Evolutionary conservation across 768 basidiomycete species (phyloP).

Genomic region (Ephemerocybe angulata): DNA sequence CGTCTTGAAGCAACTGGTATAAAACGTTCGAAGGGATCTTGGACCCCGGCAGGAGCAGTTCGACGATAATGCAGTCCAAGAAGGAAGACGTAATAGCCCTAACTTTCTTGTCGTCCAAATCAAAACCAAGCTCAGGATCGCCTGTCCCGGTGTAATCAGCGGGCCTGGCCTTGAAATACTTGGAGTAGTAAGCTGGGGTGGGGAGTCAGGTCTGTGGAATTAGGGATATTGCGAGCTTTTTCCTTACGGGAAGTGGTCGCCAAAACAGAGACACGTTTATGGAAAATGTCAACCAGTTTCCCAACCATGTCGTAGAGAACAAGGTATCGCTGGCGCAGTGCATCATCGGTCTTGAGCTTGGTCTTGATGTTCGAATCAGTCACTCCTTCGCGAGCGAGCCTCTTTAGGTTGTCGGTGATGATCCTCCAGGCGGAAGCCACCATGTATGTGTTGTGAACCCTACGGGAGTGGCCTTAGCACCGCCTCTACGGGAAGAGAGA

Average conservation of each 20-base stretch:
- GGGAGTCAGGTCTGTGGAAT: not conserved
- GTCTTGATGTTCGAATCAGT: conserved; percentile 48
- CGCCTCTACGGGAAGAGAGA: not conserved
- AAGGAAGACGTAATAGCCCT: conserved; percentile 70
- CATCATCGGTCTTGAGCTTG: conserved; percentile 49
- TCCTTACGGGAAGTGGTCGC: conserved; percentile 67
- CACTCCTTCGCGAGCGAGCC: conserved; percentile 53
- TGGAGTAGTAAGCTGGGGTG: conserved; percentile 61
- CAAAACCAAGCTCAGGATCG: conserved; percentile 59
- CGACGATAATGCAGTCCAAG: conserved; percentile 79
- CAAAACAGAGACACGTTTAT: conserved; percentile 63
- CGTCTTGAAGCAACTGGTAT: conserved; percentile 64
- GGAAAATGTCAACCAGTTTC: conserved; percentile 55
- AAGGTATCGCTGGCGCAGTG: conserved; percentile 58
- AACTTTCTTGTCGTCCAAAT: conserved; percentile 48
- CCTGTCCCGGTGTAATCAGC: conserved; percentile 33
- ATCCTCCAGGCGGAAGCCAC: conserved; percentile 82
- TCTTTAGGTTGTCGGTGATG: conserved; percentile 53
- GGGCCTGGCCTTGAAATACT: conserved; percentile 62
- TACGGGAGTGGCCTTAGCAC: conserved; percentile 22
- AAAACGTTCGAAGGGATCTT: conserved; percentile 65
- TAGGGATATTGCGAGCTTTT: conserved; percentile 1
- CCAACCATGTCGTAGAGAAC: conserved; percentile 61
- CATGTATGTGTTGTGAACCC: conserved; percentile 80
- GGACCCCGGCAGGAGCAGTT: conserved; percentile 72